A percentile compares a stretch with the other conserved stretches of the same genome.
phyloP scores from a whole-genome alignment of 176 grass and related monocot species.

The Calamus simplicifolius region DNA sequence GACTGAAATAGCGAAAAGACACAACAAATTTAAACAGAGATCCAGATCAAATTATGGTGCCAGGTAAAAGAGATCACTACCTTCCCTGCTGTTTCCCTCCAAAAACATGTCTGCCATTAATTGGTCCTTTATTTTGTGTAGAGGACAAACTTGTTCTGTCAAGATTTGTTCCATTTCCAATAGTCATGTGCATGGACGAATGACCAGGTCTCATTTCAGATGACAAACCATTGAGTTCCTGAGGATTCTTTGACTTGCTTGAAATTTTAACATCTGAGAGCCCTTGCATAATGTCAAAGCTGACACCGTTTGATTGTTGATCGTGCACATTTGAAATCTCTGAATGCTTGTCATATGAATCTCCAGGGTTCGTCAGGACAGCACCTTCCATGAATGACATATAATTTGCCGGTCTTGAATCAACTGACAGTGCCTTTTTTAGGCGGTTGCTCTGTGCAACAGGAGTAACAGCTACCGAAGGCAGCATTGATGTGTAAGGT shows the following conservation, averaged over 20 bases:
- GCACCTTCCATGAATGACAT: conserved; percentile 42
- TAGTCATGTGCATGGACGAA: conserved; percentile 22
- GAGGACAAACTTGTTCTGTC: conserved; percentile 21
- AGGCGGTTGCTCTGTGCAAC: conserved; percentile 69
- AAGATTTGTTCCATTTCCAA: conserved; percentile 36
- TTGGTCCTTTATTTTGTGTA: conserved; percentile 32
- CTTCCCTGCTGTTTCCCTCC: conserved; percentile 64
- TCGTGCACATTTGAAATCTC: conserved; percentile 24
- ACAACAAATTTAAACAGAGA: no score
- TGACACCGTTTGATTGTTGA: conserved; percentile 23
- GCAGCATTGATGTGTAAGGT: conserved; percentile 55
- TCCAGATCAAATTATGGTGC: neutral
- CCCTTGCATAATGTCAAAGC: conserved; percentile 50
- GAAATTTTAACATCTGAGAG: conserved; percentile 47
- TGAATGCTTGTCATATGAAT: conserved; percentile 30
- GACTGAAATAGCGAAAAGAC: neutral
- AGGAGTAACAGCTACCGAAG: conserved; percentile 91
- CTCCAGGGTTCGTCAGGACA: conserved; percentile 21
- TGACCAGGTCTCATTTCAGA: conserved; percentile 37
- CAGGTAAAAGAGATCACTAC: conserved; percentile 22
- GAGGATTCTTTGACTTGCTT: conserved; percentile 34
- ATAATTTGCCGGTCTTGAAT: conserved; percentile 36
- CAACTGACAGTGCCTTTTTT: conserved; percentile 37
- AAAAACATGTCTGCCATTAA: conserved; percentile 38
- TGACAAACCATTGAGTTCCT: conserved; percentile 34